Evolutionary conservation across 2,329 filamentous ascomycete genomes (phyloP), one percentile per base, ranked within the genome.

Genomic region (Diaporthe vaccinii): DNA sequence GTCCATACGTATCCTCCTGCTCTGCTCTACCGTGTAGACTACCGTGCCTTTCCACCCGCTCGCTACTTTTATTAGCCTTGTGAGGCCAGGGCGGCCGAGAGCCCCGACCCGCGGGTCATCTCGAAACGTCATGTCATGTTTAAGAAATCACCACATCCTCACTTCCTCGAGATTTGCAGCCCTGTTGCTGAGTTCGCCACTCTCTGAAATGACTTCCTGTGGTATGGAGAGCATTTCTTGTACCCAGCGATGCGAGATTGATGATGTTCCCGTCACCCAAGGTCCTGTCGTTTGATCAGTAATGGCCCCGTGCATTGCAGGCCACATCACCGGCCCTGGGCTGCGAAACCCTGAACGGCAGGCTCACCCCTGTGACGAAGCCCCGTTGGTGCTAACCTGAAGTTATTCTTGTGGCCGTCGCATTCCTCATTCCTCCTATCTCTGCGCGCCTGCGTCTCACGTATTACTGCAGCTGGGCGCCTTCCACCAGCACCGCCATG

Each of bases 101-200:
- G n/a, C 74, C 74, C 74, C 51, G 53, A 51, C 74, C 74, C 57
- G 70, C 70, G 59, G 61, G 61, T 55, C 34, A 62, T 65, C 57
- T 75, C 67, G 22, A 55, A 75, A 75, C 73, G 73, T 75, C 73
- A 72, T 72, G 57, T 72, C 67, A 58, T 55, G 49, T 55, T 65
- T n/a, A 28, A 51, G 39, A 62, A 73, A 73, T 28, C n/a, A 20
- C 41, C 65, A 69, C 65, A 69, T 69, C 49, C 65, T 69, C 46
- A 69, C 65, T 28, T 69, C 34, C 49, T 55, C 49, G 49, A 69
- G 34, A 69, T 69, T 69, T 69, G 65, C 49, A 25, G 22, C 65
- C 65, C n/a, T 53, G 15, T 15, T 69, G 34, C 65, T 49, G 34
- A 41, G 49, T 25, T 22, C 20, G 65, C 49, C 65, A n/a, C 36